Base-by-base conservation (phyloP, 805 yeast species). In the Wickerhamiella vanderwaltii region DNA sequence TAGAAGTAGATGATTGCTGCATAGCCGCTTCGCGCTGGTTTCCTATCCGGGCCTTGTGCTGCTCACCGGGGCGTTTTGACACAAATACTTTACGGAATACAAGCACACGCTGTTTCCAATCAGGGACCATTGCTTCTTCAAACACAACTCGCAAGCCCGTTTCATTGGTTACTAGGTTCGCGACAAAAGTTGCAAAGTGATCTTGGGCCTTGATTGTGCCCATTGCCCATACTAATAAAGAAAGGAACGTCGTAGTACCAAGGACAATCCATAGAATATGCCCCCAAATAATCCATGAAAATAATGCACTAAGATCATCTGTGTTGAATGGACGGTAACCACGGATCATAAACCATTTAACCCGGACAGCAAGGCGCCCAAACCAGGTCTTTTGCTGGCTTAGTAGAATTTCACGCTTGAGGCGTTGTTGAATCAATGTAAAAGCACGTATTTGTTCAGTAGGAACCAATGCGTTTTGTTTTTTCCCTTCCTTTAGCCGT, bases 71-170 rank as follows among this genome's bases (percentile, higher is more conserved):
- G 45, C 97, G 67, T 48, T 81, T 70, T 39, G 93, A 80, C 1
- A 87, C 86, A 57, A 79, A 79, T 41, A 94, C 93, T 51, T 85
- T 83, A 45, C 77, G 73, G 59, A 91, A 80, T 33, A 79, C 73
- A 41, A 91, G 83, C 47, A 75, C 80, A 1, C 95, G 93, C 48
- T 80, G 84, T 30, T 77, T 69, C 95, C 95, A 87, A 43, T 83
- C 85, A 0, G 96, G 96, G 5, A 86, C 93, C 44, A 88, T 82
- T 1, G 97, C 98, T 57, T 75, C 79, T 57, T 88, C 97, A 54
- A 91, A 91, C 0, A 83, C 77, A 6, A 91, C 95, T 0, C 79
- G 74, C 47, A 87, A 62, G 7, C 84, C 81, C 1, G 93, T 76
- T 54, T 86, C 91, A 46, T 72, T 72, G 5, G 97, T 87, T 43